Evolutionary conservation across 2,329 filamentous ascomycete species (phyloP).

Genomic region (Aspergillus persii): DNA sequence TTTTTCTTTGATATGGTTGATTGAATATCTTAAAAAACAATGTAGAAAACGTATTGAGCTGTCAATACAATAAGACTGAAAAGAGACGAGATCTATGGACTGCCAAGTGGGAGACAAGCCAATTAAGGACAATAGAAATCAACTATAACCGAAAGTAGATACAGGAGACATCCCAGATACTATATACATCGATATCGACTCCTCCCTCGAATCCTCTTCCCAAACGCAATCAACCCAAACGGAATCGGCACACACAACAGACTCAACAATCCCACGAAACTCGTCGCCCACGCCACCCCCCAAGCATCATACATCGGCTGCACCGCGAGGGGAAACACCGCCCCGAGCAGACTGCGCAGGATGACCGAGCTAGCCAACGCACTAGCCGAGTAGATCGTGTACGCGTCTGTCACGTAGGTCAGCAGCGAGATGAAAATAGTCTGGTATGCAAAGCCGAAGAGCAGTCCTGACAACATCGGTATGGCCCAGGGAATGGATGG

Average conservation of each 20-base stretch:
- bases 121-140: too few species aligned
- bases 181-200: constrained; percentile 18
- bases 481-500: constrained; percentile 51
- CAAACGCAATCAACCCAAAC: constrained; percentile 34
- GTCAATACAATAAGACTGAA: too few species aligned
- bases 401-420: constrained; percentile 67
- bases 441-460: constrained; percentile 62
- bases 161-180: too few species aligned
- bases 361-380: constrained; percentile 54
- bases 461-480: constrained; percentile 60
- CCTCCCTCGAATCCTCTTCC: constrained; percentile 25
- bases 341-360: constrained; percentile 51
- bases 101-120: too few species aligned
- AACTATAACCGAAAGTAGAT: too few species aligned
- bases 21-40: too few species aligned
- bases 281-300: constrained; percentile 43
- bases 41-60: too few species aligned
- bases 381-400: constrained; percentile 61
- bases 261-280: constrained; percentile 40
- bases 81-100: too few species aligned
- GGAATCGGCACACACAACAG: constrained; percentile 41
- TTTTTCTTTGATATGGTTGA: too few species aligned
- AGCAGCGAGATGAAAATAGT: constrained; percentile 64
- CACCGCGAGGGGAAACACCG: constrained; percentile 55
- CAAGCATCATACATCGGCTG: constrained; percentile 37